Evolutionary conservation across 495 filamentous ascomycete species (phyloP), one percentile per base, ranked within the genome.

Genomic region (Neurospora tetrasperma): DNA sequence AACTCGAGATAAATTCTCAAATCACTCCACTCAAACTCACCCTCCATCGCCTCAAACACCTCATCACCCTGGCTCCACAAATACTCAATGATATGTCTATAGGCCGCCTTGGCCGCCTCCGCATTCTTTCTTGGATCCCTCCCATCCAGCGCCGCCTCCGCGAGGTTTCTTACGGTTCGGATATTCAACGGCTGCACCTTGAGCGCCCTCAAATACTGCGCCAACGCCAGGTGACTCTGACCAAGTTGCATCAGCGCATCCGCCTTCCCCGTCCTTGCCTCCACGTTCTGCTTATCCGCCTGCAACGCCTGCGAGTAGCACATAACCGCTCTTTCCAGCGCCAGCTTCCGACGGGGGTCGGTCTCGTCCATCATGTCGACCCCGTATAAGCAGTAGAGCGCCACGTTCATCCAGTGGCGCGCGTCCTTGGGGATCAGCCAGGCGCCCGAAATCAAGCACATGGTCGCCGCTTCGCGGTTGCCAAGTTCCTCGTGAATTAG

Each of bases 1-100:
- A 98, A 85, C 76, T 97, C 94, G 38, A 91, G 86, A 74, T 94
- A 97, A 70, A 94, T 90, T 75, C 94, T 91, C 42, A 95, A 80
- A 78, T 97, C 92, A 40, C 89, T 89, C 94, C 94, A 98, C 41
- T 89, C 88, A 75, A 96, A 90, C 38, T 82, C 82, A 11, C 83
- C 86, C 3, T 80, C 83, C 69, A 86, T 81, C 16, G 80, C 77
- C 48, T 86, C 84, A 5, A 85, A 75, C 62, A 83, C 75, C 0
- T 77, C 80, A 18, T 71, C 70, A 5, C 70, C 78, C 78, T 83
- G 73, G 7, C 54, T 66, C 54, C 54, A 66, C 66, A 85, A 77
- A 77, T 87, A 80, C 71, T 87, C 80, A 71, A 97, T 88, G 40
- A 88, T 89, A 11, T 83, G 77, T 44, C 86, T 83, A 81, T 94